These are phyloP conservation scores for Podochytrium sp. DNA, from an alignment of 192 early-diverging fungal genomes.

Conservation along the genomic window DNA sequence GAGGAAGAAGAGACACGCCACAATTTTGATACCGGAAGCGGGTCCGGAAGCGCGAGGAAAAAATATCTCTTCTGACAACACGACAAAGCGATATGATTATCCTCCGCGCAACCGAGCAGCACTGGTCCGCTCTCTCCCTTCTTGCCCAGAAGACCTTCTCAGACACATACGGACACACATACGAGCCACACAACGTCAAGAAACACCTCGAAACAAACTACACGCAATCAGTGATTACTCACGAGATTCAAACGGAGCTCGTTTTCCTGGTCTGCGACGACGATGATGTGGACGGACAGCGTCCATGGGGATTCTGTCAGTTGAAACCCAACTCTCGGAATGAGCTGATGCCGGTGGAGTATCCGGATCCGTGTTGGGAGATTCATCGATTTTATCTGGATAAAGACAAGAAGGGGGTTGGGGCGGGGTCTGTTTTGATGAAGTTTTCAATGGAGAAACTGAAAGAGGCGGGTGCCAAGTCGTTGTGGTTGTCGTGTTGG, in stretches of 20 bases:
- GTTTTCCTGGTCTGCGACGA: slow-evolving; percentile 3
- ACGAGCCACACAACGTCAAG: background rate
- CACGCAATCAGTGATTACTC: background rate
- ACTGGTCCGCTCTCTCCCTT: background rate
- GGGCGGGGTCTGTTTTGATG: background rate
- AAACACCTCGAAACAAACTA: background rate
- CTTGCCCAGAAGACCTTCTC: slow-evolving; percentile 7
- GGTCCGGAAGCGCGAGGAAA: too few relatives aligned
- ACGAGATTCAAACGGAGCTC: background rate
- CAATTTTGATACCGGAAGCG: too few relatives aligned
- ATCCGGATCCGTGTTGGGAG: slow-evolving; percentile 15
- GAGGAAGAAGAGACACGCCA: too few relatives aligned
- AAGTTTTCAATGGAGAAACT: background rate
- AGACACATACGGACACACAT: slow-evolving; percentile 6
- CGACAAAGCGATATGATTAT: background rate
- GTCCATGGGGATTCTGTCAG: slow-evolving; percentile 20
- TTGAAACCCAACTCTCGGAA: slow-evolving; percentile 5
- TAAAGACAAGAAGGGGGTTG: slow-evolving; percentile 9
- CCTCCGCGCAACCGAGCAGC: background rate
- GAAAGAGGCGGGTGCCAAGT: slow-evolving; percentile 14
- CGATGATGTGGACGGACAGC: background rate
- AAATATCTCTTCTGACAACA: background rate
- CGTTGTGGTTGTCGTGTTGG: slow-evolving; percentile 6
- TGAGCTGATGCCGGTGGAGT: background rate
- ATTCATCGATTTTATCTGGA: slow-evolving; percentile 11